Conservation (phyloP, 331 rosid genomes). For the Malus hybrid region DNA sequence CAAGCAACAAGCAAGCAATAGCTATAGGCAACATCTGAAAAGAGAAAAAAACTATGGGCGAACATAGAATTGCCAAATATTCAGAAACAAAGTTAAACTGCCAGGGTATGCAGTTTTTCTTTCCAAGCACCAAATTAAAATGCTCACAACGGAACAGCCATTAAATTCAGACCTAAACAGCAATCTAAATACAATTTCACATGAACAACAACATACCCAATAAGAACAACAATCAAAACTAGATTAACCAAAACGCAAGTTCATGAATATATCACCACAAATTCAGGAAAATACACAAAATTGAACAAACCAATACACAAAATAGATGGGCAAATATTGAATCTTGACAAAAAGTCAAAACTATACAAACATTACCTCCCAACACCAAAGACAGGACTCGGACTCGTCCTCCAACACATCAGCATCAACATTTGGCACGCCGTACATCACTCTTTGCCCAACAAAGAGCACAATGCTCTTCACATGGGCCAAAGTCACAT, state of each 20-base stretch:
- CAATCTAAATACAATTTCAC: neutral
- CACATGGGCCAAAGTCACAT: conserved; percentile 51
- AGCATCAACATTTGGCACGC: conserved; percentile 69
- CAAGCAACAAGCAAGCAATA: neutral
- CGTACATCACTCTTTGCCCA: conserved; percentile 78
- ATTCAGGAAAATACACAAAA: too few relatives aligned
- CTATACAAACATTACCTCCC: conserved; percentile 60
- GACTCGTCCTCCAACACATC: conserved; percentile 82
- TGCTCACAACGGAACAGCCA: neutral
- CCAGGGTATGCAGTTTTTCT: neutral
- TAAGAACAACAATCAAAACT: neutral
- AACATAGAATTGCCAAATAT: neutral
- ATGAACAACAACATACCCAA: neutral
- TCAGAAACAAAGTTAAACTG: neutral
- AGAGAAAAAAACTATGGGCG: neutral
- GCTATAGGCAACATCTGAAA: neutral
- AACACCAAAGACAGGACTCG: conserved; percentile 78
- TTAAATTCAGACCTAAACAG: neutral
- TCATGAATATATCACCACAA: neutral
- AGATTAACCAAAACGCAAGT: too few relatives aligned
- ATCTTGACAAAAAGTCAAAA: neutral
- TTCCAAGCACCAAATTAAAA: neutral
- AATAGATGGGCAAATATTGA: neutral
- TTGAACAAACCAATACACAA: too few relatives aligned
- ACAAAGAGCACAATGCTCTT: conserved; percentile 54